Percentiles rank a stretch among this genome's conserved stretches.
Evolutionary conservation across 1,139 yeast genomes (phyloP).

Genomic region (Suhomyces terraborum): DNA sequence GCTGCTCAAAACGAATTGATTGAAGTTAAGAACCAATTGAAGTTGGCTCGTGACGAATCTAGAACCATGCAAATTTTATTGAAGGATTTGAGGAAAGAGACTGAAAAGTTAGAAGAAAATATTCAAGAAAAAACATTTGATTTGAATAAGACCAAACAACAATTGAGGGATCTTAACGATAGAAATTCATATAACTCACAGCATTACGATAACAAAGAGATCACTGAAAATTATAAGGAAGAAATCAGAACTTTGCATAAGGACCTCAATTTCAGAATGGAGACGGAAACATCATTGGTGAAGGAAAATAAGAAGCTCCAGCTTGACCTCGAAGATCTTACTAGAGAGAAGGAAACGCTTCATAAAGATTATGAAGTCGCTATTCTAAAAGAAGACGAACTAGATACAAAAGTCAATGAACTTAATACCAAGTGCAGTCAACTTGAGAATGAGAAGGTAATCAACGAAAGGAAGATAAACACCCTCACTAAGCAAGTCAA

Average conservation of each 20-base stretch:
- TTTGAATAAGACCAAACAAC: conserved; percentile 51
- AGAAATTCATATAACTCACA: conserved; percentile 57
- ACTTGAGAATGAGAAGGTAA: conserved; percentile 46
- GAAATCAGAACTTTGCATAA: conserved; percentile 62
- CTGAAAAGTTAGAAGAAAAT: conserved; percentile 57
- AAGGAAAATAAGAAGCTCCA: conserved; percentile 64
- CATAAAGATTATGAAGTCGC: conserved; percentile 56
- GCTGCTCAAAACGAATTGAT: conserved; percentile 55
- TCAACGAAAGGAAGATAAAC: conserved; percentile 47
- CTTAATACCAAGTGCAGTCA: conserved; percentile 50
- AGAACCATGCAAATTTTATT: conserved; percentile 59
- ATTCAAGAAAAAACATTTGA: conserved; percentile 62
- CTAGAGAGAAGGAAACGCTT: conserved; percentile 47
- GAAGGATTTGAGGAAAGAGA: conserved; percentile 56
- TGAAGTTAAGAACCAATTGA: conserved; percentile 56
- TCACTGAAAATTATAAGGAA: conserved; percentile 48
- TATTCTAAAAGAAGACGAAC: conserved; percentile 52
- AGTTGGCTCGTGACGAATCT: conserved; percentile 59
- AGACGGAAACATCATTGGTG: conserved; percentile 63
- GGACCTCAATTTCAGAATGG: conserved; percentile 58
- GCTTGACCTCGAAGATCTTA: conserved; percentile 60
- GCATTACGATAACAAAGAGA: conserved; percentile 47
- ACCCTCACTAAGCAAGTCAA: conserved; percentile 53
- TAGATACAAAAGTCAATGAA: conserved; percentile 45
- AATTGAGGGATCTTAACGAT: conserved; percentile 44